phyloP scores from a whole-genome alignment of 768 basidiomycete genomes.

The Xerocomellus intermedius region DNA sequence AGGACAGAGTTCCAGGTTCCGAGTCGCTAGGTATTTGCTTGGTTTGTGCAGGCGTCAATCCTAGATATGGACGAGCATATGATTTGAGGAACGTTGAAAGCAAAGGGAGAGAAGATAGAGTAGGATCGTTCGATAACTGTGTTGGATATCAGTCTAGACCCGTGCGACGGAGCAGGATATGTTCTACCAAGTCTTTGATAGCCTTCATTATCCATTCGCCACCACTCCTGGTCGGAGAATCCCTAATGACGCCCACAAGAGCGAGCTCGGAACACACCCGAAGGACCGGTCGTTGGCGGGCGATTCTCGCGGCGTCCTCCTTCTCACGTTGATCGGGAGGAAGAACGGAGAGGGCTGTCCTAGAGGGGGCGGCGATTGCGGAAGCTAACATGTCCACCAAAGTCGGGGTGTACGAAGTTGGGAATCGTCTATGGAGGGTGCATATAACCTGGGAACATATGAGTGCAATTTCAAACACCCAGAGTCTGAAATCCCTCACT shows the following conservation, averaged over 20 bases:
- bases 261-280: slow-evolving; percentile 90
- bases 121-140: slow-evolving; percentile 86
- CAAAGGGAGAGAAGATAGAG: slow-evolving; percentile 83
- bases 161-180: slow-evolving; percentile 4
- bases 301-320: slow-evolving; percentile 78
- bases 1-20: slow-evolving; percentile 57
- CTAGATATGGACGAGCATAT: slow-evolving; percentile 86
- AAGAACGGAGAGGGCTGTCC: slow-evolving; percentile 53
- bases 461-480: not conserved
- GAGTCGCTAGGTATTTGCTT: slow-evolving; percentile 59
- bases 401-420: slow-evolving; percentile 71
- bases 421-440: slow-evolving; percentile 83
- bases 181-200: slow-evolving; percentile 77
- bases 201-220: slow-evolving; percentile 90
- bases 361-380: slow-evolving; percentile 58
- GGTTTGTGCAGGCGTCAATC: slow-evolving; percentile 54
- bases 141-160: slow-evolving; percentile 13
- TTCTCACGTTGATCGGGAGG: slow-evolving; percentile 85
- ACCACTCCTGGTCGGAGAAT: slow-evolving; percentile 66
- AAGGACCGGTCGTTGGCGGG: slow-evolving; percentile 81
- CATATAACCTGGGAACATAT: slow-evolving; percentile 68
- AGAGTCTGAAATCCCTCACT: slow-evolving; percentile 43
- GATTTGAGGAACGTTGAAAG: slow-evolving; percentile 91
- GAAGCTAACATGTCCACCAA: slow-evolving; percentile 59
- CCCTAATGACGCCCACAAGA: slow-evolving; percentile 78